Evolutionary conservation across 2,329 filamentous ascomycete species (phyloP).

Genomic region (Immersiporthe knoxdaviesiana): DNA sequence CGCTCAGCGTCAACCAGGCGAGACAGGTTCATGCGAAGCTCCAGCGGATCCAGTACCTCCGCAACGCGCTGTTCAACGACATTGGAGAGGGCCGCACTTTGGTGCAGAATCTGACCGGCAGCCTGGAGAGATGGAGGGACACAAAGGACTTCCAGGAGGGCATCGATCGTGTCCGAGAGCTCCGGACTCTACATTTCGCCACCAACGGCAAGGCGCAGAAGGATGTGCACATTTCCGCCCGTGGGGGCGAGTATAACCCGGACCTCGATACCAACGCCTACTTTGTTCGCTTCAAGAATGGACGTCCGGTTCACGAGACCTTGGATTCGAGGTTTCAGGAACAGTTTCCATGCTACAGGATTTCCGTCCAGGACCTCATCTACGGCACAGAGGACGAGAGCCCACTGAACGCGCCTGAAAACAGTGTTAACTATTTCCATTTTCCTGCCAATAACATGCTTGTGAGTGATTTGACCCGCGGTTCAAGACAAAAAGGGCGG

Average conservation of each 20-base stretch:
- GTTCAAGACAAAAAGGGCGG: not conserved
- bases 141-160: constrained; percentile 26
- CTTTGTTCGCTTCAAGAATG: constrained; percentile 26
- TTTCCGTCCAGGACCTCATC: constrained; percentile 22
- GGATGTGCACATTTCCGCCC: constrained; percentile 7
- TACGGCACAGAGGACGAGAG: not conserved
- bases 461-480: constrained; percentile 20
- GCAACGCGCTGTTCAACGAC: constrained; percentile 20
- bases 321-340: constrained; percentile 22
- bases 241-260: constrained; percentile 18
- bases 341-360: constrained; percentile 25
- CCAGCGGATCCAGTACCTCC: constrained; percentile 18
- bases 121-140: constrained; percentile 19
- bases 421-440: constrained; percentile 32
- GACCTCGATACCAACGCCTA: constrained; percentile 28
- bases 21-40: constrained; percentile 23
- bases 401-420: constrained; percentile 9
- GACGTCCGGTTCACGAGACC: constrained; percentile 16
- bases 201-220: constrained; percentile 17
- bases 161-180: constrained; percentile 16
- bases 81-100: constrained; percentile 17
- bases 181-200: constrained; percentile 26
- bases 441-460: constrained; percentile 34
- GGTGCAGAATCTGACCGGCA: constrained; percentile 18
- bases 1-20: constrained; percentile 15